Evolutionary conservation across 805 yeast genomes (phyloP), one percentile per base, ranked within the genome.

Genomic region (Hanseniaspora jakobsenii): DNA sequence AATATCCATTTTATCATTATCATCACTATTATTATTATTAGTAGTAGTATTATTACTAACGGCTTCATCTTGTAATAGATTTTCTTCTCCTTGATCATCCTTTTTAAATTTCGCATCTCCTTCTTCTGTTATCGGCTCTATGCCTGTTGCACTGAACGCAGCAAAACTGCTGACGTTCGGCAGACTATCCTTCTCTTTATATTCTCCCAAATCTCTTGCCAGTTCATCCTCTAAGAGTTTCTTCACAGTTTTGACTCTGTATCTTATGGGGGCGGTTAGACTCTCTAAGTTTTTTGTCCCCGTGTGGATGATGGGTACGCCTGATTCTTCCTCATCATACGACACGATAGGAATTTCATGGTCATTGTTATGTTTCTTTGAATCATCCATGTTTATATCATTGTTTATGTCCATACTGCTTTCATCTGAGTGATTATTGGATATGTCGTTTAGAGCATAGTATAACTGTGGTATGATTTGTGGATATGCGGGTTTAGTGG

Each of bases 401-500:
- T n/a, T n/a, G n/a, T n/a, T n/a, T n/a, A n/a, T n/a, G n/a, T n/a
- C n/a, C n/a, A n/a, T n/a, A n/a, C n/a, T n/a, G n/a, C n/a, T n/a
- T 6, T 24, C 38, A 14, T 35, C 21, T 10, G 8, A 10, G 8
- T 35, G n/a, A 23, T 4, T 24, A 24, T 36, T 36, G 37, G 14
- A 22, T 6, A 43, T 36, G 9, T 36, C 41, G 12, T 43, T 43
- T n/a, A 36, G 36, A 5, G 40, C 41, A 31, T 43, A 36, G 32
- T 43, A 36, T 13, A 36, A 30, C 12, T 36, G 47, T 6, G 40
- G 47, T n/a, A 43, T 6, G 3, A 43, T 43, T 14, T 38, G 41
- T 17, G 74, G 75, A 38, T 77, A 71, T 50, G 52, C 38, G 2
- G 50, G 40, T 3, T 47, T 17, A 39, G 53, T 49, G 36, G 79